Base-by-base conservation (phyloP, 75 land plant genomes). In the Selaginella tamariscina region DNA sequence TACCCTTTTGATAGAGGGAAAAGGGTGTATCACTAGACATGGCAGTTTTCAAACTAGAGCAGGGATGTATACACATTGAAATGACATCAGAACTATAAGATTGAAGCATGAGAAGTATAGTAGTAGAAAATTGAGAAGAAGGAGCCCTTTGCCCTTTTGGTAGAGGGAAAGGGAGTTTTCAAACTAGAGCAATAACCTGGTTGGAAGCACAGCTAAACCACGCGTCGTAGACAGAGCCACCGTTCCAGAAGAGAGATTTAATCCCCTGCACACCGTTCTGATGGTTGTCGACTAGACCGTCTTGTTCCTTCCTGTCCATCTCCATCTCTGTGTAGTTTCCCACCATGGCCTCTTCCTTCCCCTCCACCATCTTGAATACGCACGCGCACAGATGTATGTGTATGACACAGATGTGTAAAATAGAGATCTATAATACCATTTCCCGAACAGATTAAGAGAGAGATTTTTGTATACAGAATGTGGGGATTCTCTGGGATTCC, bases 151-250 rank as follows among this genome's bases (percentile, higher is more conserved):
- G 15, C 49, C 11, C 49, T 5, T 39, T 39, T 5, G 15, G 15
- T 39, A 15, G 15, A 15, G 49, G 15, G 15, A 15, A 39, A 15
- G 15, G 49, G 49, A 39, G 5, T 5, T 39, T 5, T 5, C 11
- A 39, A 5, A 5, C 49, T 39, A 39, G 49, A 39, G 63, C 22
- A 59, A 59, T 59, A n/a, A 88, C 96, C 91, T 90, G 96, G 56
- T 90, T 90, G 49, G 96, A 90, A 27, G 96, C 91, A 54, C 95
- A 90, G 81, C 98, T 93, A 70, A 93, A 93, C 98, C 98, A 93
- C 27, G 98, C 98, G 71, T 93, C 98, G 60, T 82, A 88, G n/a
- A 63, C 84, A 26, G 94, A 89, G 32, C 98, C 98, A 21, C 98
- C 98, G 71, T 93, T 89, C 98, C 98, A 93, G 54, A 93, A 76